Conservation (phyloP, 768 basidiomycete species). For the Daedaleopsis sinensis region DNA sequence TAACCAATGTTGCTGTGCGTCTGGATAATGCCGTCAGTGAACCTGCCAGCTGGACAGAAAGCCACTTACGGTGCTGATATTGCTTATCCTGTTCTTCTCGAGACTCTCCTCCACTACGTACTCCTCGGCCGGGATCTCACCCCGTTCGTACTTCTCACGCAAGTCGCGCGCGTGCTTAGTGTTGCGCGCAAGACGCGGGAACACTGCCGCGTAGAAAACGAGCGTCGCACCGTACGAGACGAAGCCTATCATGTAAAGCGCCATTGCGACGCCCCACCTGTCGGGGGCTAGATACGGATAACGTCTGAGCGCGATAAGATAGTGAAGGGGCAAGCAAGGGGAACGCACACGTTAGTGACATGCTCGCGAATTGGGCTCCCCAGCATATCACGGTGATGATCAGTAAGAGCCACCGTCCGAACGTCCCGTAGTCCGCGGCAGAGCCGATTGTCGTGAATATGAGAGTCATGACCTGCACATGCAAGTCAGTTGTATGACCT, state of each 20-base stretch:
- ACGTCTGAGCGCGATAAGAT: background rate
- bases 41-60: too few species aligned
- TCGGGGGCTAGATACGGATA: slow-evolving; percentile 44
- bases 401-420: slow-evolving; percentile 81
- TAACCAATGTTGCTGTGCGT: slow-evolving; percentile 80
- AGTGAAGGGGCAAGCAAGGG: background rate
- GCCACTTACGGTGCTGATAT: slow-evolving; percentile 72
- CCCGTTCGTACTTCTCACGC: slow-evolving; percentile 56
- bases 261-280: slow-evolving; percentile 79
- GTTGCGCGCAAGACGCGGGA: slow-evolving; percentile 82
- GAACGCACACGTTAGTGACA: slow-evolving; percentile 67
- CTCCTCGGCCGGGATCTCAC: slow-evolving; percentile 59
- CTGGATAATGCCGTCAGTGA: slow-evolving; percentile 27
- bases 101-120: slow-evolving; percentile 77
- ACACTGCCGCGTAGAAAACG: slow-evolving; percentile 78
- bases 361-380: slow-evolving; percentile 78
- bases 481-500: background rate
- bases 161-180: slow-evolving; percentile 63
- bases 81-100: slow-evolving; percentile 85
- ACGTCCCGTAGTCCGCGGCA: slow-evolving; percentile 73
- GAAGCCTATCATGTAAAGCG: slow-evolving; percentile 77
- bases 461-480: slow-evolving; percentile 68
- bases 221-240: slow-evolving; percentile 80
- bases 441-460: slow-evolving; percentile 78
- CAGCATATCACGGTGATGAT: slow-evolving; percentile 74